Evolutionary conservation across 2,329 filamentous ascomycete genomes (phyloP), one percentile per base, ranked within the genome.

Genomic region (Pseudogymnoascus sp.): DNA sequence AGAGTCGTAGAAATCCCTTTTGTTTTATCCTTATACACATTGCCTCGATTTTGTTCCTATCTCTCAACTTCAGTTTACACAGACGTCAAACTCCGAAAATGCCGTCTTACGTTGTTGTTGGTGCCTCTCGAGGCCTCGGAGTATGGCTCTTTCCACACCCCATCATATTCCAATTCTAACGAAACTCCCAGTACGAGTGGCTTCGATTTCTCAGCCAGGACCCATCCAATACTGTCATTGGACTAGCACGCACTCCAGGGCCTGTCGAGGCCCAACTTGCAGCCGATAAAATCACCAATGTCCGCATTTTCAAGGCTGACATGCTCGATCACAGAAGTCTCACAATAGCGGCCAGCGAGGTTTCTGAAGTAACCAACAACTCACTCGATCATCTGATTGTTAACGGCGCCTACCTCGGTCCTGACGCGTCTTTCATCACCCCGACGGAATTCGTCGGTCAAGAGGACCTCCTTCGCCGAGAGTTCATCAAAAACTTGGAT

Each of bases 231-330:
- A 71, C 70, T 0, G 76, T 83, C 56, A 70, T 83, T 60, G 80
- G 80, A 3, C 70, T 82, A 0, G 80, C 79, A 18, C 79, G 81
- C 18, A 69, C 82, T 70, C 81, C 80, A 65, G 65, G 69, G 1
- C 70, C 71, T 0, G 78, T 79, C 2, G 74, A 81, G 34, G 72
- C 77, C 61, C 78, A 76, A 65, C 72, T 83, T 0, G 66, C 69
- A 1, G 25, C 43, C 11, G 67, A 69, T 56, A 43, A 28, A 23
- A 64, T 68, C 43, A 42, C 53, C 11, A 56, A 56, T 9, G 49
- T 34, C 49, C 28, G 49, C 28, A 56, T 56, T 56, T 23, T 62
- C n/a, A 37, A 42, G 18, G 59, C 34, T 25, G 38, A 60, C 16
- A 37, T 60, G 38, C 16, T n/a, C 5, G 34, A 60, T 60, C 34